phyloP scores from a whole-genome alignment of 2,329 filamentous ascomycete species.

The Hypocreales sp. region DNA sequence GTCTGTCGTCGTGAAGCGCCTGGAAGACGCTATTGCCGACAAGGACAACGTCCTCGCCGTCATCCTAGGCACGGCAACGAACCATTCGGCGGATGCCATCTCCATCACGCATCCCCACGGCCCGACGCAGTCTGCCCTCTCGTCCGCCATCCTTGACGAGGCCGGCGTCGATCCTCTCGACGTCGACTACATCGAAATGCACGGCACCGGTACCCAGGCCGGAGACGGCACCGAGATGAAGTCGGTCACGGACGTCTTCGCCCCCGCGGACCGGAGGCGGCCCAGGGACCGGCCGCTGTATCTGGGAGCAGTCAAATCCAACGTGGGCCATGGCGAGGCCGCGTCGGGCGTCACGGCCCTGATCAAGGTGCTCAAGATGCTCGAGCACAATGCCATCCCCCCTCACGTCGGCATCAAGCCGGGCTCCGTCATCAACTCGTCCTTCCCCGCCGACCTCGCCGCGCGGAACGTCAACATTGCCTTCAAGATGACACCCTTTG shows the following conservation, averaged over 20 bases:
- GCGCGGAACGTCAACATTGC: constrained; percentile 40
- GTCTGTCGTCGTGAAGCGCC: constrained; percentile 60
- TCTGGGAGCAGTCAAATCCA: constrained; percentile 36
- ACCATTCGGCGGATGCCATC: constrained; percentile 68
- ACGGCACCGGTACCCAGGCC: constrained; percentile 75
- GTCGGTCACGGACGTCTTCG: constrained; percentile 47
- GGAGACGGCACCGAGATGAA: constrained; percentile 69
- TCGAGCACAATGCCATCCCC: constrained; percentile 39
- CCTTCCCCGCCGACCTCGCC: constrained; percentile 36
- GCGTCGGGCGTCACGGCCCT: constrained; percentile 42
- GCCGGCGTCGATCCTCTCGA: constrained; percentile 61
- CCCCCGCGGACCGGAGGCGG: constrained; percentile 20
- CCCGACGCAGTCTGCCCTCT: constrained; percentile 58
- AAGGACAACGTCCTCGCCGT: constrained; percentile 62
- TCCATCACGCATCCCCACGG: constrained; percentile 73
- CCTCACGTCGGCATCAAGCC: constrained; percentile 50
- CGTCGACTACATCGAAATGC: constrained; percentile 74
- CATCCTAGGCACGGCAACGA: constrained; percentile 59
- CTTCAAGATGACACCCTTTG: constrained; percentile 30
- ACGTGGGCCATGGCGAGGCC: constrained; percentile 46
- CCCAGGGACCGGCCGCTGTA: not conserved
- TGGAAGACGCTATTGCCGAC: constrained; percentile 60
- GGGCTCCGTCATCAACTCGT: constrained; percentile 35
- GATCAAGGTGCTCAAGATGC: constrained; percentile 47
- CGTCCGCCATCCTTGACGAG: constrained; percentile 51